Conservation (phyloP, 305 asterid species). For the Rubia tinctorum region DNA sequence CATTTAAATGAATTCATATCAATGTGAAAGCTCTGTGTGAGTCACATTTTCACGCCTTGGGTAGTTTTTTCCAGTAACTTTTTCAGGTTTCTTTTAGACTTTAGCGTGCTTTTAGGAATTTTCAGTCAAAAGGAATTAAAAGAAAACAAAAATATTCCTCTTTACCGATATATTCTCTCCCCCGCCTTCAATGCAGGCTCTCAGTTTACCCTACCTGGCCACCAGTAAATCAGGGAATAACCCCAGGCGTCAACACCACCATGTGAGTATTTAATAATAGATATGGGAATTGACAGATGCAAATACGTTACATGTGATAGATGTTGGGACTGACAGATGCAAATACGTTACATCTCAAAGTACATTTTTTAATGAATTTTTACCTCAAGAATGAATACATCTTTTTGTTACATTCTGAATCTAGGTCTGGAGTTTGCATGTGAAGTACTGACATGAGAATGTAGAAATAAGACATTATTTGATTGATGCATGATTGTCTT, state of each 20-base stretch:
- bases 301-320: too few species aligned
- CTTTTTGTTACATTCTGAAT: not conserved
- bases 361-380: not conserved
- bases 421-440: constrained; percentile 5
- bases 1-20: not conserved
- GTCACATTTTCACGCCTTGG: not conserved
- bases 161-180: constrained; percentile 9
- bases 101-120: constrained; percentile 9
- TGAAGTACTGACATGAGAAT: constrained; percentile 18
- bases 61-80: constrained; percentile 4
- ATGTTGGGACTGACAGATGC: too few species aligned
- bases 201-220: constrained; percentile 64
- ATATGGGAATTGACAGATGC: too few species aligned
- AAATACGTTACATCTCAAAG: too few species aligned
- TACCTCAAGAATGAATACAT: not conserved
- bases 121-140: not conserved
- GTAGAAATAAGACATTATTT: constrained; percentile 19
- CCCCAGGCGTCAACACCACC: constrained; percentile 38
- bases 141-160: not conserved
- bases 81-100: constrained; percentile 16
- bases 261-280: constrained; percentile 33
- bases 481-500: constrained; percentile 25
- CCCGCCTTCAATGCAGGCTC: constrained; percentile 59
- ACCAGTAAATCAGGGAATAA: constrained; percentile 35
- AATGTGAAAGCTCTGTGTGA: constrained; percentile 14